Base-by-base conservation (phyloP, 805 yeast genomes). In the Candida xyloterini region DNA sequence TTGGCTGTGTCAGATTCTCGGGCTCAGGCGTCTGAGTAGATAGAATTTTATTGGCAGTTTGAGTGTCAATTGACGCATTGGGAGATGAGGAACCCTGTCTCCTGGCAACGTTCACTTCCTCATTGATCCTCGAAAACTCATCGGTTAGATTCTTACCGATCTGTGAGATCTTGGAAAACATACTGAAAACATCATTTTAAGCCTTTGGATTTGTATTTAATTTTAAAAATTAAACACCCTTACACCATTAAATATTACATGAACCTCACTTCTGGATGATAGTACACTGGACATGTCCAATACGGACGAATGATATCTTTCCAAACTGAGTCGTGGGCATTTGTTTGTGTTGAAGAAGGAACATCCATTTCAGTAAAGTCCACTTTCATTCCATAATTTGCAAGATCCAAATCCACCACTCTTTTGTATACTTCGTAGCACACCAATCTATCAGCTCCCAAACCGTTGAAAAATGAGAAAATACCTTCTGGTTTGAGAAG, bases 401-500 rank as follows among this genome's bases (percentile, higher is more conserved):
- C 67, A 48, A 90, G 68, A 60, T 90, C 97, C 42, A 86, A 62
- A 47, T 81, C 85, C 4, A 86, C 96, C 41, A 90, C 79, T 52
- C 79, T 75, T 59, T 78, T 81, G 68, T 91, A 90, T 7, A 91
- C 96, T 53, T 90, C 90, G 56, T 84, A 84, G 50, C 83, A 76
- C 10, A 83, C 69, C 51, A 78, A 74, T 51, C 89, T 67, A 48
- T 84, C 93, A 11, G 90, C 91, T 16, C 93, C 93, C 8, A 85
- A 70, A 0, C 98, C 98, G 55, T 90, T 91, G 72, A 90, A 90
- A 57, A 89, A 90, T 5, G 96, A 87, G 48, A 90, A 89, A 1
- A 79, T 74, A 7, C 97, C 98, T 24, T 77, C 74, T 7, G 93
- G 86, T 57, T 84, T 83, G 49, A 90, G 64, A 35, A 90, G 65